phyloP scores from a whole-genome alignment of 1,139 yeast species.

The Geotrichum aggregatum region DNA sequence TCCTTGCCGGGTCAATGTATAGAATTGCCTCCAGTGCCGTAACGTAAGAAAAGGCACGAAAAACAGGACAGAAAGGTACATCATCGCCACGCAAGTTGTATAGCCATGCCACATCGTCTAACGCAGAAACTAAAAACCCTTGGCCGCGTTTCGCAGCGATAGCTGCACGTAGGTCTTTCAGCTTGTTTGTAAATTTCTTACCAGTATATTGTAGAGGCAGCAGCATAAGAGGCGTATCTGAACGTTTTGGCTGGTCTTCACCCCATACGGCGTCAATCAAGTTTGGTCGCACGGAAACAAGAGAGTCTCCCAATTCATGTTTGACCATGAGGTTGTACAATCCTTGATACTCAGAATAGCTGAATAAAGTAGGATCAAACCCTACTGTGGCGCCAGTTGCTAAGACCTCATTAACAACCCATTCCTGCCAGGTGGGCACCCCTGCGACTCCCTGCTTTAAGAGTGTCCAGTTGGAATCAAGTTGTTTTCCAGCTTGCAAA shows the following conservation, averaged over 20 bases:
- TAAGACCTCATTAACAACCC: constrained; percentile 50
- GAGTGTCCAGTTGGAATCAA: constrained; percentile 78
- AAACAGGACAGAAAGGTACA: constrained; percentile 86
- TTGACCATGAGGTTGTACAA: constrained; percentile 41
- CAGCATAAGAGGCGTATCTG: constrained; percentile 35
- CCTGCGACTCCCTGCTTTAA: constrained; percentile 76
- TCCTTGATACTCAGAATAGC: constrained; percentile 45
- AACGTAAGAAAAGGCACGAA: constrained; percentile 71
- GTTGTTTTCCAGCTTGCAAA: constrained; percentile 80
- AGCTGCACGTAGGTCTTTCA: constrained; percentile 45
- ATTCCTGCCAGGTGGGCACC: constrained; percentile 82
- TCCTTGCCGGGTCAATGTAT: constrained; percentile 67
- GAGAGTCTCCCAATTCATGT: constrained; percentile 19
- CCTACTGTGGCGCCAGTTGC: constrained; percentile 43
- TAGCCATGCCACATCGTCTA: constrained; percentile 93
- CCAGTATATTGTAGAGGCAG: constrained; percentile 43
- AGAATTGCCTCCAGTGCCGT: constrained; percentile 56
- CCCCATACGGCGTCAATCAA: constrained; percentile 77
- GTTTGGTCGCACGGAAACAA: constrained; percentile 65
- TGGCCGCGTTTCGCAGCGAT: constrained; percentile 44
- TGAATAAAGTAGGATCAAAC: constrained; percentile 66
- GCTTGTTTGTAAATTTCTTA: constrained; percentile 40
- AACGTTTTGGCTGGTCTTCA: constrained; percentile 40
- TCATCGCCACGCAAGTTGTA: constrained; percentile 83
- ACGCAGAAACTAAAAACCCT: constrained; percentile 59